Base-by-base conservation (phyloP, 2,329 filamentous ascomycete genomes). In the Nothophoma quercina region DNA sequence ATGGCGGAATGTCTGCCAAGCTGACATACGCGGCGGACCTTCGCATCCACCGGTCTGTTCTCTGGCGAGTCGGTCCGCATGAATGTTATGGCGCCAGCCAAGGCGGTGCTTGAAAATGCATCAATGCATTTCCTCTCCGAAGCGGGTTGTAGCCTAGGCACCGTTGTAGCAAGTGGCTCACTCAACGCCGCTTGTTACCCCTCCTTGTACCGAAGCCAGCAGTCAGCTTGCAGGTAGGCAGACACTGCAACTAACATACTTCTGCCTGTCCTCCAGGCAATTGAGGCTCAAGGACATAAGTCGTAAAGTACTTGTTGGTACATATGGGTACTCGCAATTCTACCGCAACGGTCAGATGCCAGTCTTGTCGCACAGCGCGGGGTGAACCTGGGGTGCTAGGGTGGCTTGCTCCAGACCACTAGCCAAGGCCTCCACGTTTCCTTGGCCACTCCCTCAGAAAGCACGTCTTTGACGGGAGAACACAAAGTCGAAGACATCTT, bases 341-440 rank as follows among this genome's bases (percentile, higher is more conserved):
- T 47, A 55, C 30, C 19, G 26, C 30, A 38, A 36, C 16, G 25
- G 32, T 47, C 22, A 1, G 26, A 4, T 16, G 23, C 26, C 50
- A 59, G 53, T 49, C 58, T 59, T 40, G 28, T 55, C 19, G 38
- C 45, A 46, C 19, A 51, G 48, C 42, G 58, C 47, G 62, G 58
- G 54, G 55, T 41, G 49, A 49, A 59, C 39, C 50, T 58, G 60
- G 62, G 51, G 59, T 62, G 60, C 56, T 54, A 67, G 58, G 52
- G 62, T 69, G 67, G 68, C 68, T 64, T 43, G 67, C 62, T 70
- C 69, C 61, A 72, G 69, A 65, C 68, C 62, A 44, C 51, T 10
- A 44, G 65, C 68, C 64, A 71, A 69, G 69, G 60, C 28, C 40
- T 44, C 61, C 46, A 58, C 55, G 39, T 36, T 52, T 41, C 28